Base-by-base conservation (phyloP, 805 yeast species). In the Ogataea kodamae region DNA sequence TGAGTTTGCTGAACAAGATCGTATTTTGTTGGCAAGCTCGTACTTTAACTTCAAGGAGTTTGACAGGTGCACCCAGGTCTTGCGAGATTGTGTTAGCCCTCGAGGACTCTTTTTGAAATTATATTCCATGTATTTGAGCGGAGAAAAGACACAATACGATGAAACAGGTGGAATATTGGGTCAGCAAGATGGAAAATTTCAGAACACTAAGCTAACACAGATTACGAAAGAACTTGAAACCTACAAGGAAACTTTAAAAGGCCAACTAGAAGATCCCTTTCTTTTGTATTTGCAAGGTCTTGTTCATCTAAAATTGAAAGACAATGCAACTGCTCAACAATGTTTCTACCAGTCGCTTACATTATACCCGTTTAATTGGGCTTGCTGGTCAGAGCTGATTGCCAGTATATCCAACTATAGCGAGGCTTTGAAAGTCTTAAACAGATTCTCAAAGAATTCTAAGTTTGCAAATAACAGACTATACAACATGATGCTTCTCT, bases 281-380 rank as follows among this genome's bases (percentile, higher is more conserved):
- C 58, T 92, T 17, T 64, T 75, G 41, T 90, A 86, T 49, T 57
- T 92, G 24, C 67, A 74, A 36, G 98, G 97, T 1, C 54, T 82
- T 10, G 64, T 84, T 1, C 63, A 79, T 28, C 62, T 77, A 34
- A 79, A 76, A 46, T 80, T 80, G 48, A 77, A 78, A 30, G 77
- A 81, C 43, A 59, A 61, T n/a, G 45, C 62, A 2, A 55, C 64
- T 21, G 96, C 97, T 0, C 77, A 80, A 37, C 65, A 70, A 15
- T 64, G 65, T 27, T 68, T 89, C 19, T 64, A 77, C 18, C 68
- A 67, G 28, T 81, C 96, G 1, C 52, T 90, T 9, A 63, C 70
- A 15, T 31, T 69, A 18, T 87, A 80, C 48, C 95, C 97, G 0
- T 83, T 70, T 56, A 90, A 90, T 56, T 92, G 98, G 98, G 74